Evolutionary conservation across 1,139 yeast species (phyloP).

Genomic region (Yamadazyma taylorii): DNA sequence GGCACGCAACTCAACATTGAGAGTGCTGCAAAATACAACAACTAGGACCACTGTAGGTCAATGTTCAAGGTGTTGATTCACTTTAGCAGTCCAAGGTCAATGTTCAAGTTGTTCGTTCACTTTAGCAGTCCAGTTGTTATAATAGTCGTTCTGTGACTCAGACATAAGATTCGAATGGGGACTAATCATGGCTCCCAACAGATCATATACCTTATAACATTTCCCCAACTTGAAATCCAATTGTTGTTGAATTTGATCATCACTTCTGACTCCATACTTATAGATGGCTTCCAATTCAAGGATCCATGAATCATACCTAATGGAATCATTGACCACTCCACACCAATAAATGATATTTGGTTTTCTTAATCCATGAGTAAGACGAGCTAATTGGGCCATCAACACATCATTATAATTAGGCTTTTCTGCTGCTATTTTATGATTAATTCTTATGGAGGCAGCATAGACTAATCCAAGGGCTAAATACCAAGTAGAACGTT

Average conservation of each 20-base stretch:
- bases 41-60: no score
- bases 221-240: constrained; percentile 31
- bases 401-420: constrained; percentile 51
- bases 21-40: no score
- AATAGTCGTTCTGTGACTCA: constrained; percentile 30
- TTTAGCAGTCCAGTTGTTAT: constrained; percentile 29
- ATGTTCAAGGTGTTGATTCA: constrained; percentile 10
- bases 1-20: no score
- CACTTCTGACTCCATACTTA: constrained; percentile 27
- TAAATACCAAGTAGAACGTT: constrained; percentile 64
- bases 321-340: constrained; percentile 50
- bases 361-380: constrained; percentile 51
- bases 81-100: constrained; percentile 30
- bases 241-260: constrained; percentile 27
- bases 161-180: constrained; percentile 32
- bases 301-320: constrained; percentile 58
- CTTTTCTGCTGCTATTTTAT: constrained; percentile 40
- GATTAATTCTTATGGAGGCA: constrained; percentile 56
- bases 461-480: constrained; percentile 66
- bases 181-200: constrained; percentile 38
- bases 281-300: constrained; percentile 42
- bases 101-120: constrained; percentile 9
- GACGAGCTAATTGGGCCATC: constrained; percentile 48
- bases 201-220: constrained; percentile 32
- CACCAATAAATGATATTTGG: constrained; percentile 53